These are phyloP conservation scores for Coemansia sp. DNA, from an alignment of 192 early-diverging fungal species.

Conservation along the genomic window DNA sequence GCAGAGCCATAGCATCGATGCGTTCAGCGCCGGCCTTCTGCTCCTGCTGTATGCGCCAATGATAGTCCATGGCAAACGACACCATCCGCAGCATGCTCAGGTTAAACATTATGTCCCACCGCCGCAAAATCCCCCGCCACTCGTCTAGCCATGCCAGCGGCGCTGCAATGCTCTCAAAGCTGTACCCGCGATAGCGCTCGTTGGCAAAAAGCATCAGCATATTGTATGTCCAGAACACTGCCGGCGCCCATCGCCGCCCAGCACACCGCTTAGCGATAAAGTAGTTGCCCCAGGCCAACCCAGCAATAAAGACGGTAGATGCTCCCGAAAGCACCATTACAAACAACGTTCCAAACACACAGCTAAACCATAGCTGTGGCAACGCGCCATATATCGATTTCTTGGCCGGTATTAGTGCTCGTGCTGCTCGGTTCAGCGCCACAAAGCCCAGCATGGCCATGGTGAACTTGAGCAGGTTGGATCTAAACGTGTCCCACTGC, in stretches of 20 bases:
- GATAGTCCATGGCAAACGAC: constrained; percentile 92
- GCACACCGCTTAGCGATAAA: constrained; percentile 56
- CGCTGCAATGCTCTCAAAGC: constrained; percentile 55
- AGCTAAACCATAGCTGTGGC: constrained; percentile 56
- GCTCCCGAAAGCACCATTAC: constrained; percentile 68
- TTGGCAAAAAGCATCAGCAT: constrained; percentile 78
- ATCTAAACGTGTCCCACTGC: constrained; percentile 50
- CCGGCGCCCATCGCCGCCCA: constrained; percentile 57
- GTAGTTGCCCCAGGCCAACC: constrained; percentile 66
- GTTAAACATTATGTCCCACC: constrained; percentile 92
- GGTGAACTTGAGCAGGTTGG: constrained; percentile 54
- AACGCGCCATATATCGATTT: constrained; percentile 6
- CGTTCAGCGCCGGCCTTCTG: constrained; percentile 13
- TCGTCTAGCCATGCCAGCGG: constrained; percentile 67
- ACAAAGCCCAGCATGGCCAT: constrained; percentile 33
- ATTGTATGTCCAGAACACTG: constrained; percentile 79
- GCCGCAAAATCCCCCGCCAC: constrained; percentile 64
- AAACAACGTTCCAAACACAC: constrained; percentile 62
- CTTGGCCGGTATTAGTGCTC: neutral
- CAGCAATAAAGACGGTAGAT: constrained; percentile 73
- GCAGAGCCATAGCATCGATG: constrained; percentile 13
- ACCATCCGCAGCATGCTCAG: constrained; percentile 85
- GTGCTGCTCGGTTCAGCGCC: constrained; percentile 22
- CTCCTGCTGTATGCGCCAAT: constrained; percentile 68
- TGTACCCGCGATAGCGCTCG: constrained; percentile 71